Percentiles rank a stretch among this genome's conserved stretches.
phyloP scores from a whole-genome alignment of 306 rosid genomes.

The Alnus rubra region DNA sequence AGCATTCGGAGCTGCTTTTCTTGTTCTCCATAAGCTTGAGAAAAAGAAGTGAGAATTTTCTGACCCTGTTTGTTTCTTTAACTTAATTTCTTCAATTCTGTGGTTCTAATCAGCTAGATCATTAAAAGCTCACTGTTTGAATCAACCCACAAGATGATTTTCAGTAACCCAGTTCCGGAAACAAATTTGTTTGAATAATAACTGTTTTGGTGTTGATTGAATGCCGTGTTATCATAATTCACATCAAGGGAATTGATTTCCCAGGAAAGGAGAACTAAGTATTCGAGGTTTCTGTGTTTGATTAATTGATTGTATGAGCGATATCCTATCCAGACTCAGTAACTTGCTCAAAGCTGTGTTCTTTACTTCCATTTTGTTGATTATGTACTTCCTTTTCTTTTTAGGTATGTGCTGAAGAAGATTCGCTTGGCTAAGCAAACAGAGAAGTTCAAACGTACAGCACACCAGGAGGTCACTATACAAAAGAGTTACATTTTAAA shows the following conservation, averaged over 20 bases:
- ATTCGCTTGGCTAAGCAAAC: slow-evolving; percentile 78
- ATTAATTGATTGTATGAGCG: slow-evolving; percentile 3
- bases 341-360: background rate
- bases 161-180: too few species aligned
- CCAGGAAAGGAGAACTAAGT: slow-evolving; percentile 14
- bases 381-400: slow-evolving; percentile 25
- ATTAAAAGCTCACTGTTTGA: background rate
- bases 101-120: background rate
- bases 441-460: slow-evolving; percentile 83
- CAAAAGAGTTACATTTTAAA: slow-evolving; percentile 10
- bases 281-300: slow-evolving; percentile 21
- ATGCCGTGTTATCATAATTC: background rate
- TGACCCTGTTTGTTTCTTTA: background rate
- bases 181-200: too few species aligned
- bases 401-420: slow-evolving; percentile 89
- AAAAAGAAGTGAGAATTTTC: slow-evolving; percentile 54
- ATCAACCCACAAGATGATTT: slow-evolving; percentile 3
- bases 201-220: background rate
- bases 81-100: background rate
- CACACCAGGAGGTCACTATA: slow-evolving; percentile 81
- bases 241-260: slow-evolving; percentile 13
- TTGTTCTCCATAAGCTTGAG: slow-evolving; percentile 69
- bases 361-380: slow-evolving; percentile 13
- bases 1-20: slow-evolving; percentile 77
- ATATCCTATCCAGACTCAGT: background rate